phyloP scores from a whole-genome alignment of 1,284 basidiomycete species.

The Stereum hirsutum region DNA sequence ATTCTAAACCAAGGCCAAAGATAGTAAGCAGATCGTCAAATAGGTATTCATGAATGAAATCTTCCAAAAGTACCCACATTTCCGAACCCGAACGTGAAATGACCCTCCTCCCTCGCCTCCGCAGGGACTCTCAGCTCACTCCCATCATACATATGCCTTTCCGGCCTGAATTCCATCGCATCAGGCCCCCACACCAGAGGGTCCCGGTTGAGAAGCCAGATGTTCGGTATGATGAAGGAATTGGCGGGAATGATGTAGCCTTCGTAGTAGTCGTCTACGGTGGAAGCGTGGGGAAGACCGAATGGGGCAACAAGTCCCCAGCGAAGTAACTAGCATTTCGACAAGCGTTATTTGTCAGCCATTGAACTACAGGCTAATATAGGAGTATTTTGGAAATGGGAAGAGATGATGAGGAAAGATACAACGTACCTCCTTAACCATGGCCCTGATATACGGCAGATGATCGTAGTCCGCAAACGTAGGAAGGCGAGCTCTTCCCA shows the following conservation, averaged over 20 bases:
- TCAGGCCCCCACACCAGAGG: slow-evolving; percentile 14
- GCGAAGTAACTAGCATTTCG: too few relatives aligned
- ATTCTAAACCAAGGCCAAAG: too few relatives aligned
- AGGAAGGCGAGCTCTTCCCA: slow-evolving; percentile 20
- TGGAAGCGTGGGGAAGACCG: slow-evolving; percentile 14
- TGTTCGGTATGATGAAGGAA: slow-evolving; percentile 15
- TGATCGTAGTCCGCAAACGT: slow-evolving; percentile 19
- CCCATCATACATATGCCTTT: slow-evolving; percentile 13
- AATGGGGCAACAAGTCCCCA: slow-evolving; percentile 17
- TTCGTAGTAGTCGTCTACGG: slow-evolving; percentile 17
- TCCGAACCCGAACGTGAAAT: slow-evolving; percentile 18
- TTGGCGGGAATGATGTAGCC: slow-evolving; percentile 18
- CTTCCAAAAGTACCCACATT: slow-evolving; percentile 26
- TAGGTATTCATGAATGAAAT: too few relatives aligned
- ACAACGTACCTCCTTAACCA: slow-evolving; percentile 24
- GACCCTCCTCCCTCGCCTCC: slow-evolving; percentile 17
- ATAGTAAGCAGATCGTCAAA: too few relatives aligned
- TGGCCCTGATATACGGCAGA: slow-evolving; percentile 21
- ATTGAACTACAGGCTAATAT: too few relatives aligned
- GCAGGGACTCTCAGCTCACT: slow-evolving; percentile 10
- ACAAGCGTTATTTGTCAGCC: too few relatives aligned
- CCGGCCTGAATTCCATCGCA: slow-evolving; percentile 13
- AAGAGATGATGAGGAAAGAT: too few relatives aligned
- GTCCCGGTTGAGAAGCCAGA: slow-evolving; percentile 14
- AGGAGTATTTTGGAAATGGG: too few relatives aligned